Conservation (phyloP, 192 early-diverging fungal species). For the Entophlyctis luteolus region DNA sequence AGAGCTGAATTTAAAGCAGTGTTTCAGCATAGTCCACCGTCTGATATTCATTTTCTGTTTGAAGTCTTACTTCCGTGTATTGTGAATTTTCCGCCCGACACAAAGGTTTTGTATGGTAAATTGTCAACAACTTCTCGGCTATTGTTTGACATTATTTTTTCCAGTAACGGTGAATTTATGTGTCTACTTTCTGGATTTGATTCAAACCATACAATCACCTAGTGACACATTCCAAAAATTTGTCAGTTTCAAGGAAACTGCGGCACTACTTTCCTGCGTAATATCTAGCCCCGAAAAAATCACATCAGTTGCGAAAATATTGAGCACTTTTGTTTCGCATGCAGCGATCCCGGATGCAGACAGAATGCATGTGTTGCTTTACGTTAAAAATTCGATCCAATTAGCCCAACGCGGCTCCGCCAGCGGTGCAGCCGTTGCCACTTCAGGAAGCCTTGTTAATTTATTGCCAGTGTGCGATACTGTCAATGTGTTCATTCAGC, state of each 20-base stretch:
- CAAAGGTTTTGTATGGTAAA: slow-evolving; percentile 31
- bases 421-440: not conserved
- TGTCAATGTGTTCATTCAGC: slow-evolving; percentile 23
- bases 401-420: not conserved
- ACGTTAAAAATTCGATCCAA: slow-evolving; percentile 24
- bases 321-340: slow-evolving; percentile 30
- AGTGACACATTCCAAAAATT: slow-evolving; percentile 30
- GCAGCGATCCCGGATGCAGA: slow-evolving; percentile 29
- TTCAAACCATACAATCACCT: slow-evolving; percentile 10
- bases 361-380: slow-evolving; percentile 25
- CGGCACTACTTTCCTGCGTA: slow-evolving; percentile 21
- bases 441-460: not conserved
- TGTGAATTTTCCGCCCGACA: slow-evolving; percentile 9
- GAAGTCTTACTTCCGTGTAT: slow-evolving; percentile 34
- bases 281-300: slow-evolving; percentile 22
- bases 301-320: slow-evolving; percentile 27
- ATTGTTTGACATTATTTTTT: slow-evolving; percentile 5
- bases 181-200: slow-evolving; percentile 22
- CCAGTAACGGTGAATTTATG: not conserved
- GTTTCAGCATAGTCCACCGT: slow-evolving; percentile 35
- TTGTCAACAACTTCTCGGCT: not conserved
- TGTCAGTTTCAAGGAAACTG: slow-evolving; percentile 26
- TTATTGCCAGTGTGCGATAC: too few relatives aligned
- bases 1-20: slow-evolving; percentile 15
- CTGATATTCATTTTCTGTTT: slow-evolving; percentile 31